Evolutionary conservation across 2,329 filamentous ascomycete species (phyloP), one percentile per base, ranked within the genome.

Genomic region (Verruconis gallopava): DNA sequence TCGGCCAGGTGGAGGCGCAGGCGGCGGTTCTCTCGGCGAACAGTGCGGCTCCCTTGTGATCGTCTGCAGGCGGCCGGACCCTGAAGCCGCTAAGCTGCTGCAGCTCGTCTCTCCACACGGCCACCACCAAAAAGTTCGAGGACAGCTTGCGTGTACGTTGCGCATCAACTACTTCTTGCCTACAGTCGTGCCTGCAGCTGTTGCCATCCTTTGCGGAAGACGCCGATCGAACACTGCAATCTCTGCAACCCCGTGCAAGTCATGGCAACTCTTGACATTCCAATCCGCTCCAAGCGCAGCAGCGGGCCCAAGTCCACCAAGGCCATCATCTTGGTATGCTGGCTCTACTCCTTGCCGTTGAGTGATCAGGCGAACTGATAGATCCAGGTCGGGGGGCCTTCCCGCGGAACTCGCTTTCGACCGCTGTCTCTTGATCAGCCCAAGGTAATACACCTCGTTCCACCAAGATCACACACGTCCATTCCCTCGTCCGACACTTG

Each of bases 351-450:
- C 41, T 41, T 37, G 11, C 48, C 51, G 43, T 30, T n/a, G n/a
- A 38, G 46, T 40, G 40, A 34, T 15, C n/a, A 30, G 28, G 15
- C 37, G 20, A 32, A 39, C 37, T 35, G n/a, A n/a, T n/a, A n/a
- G n/a, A n/a, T n/a, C n/a, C 48, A 95, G 88, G 89, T 96, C 57
- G 89, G 89, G 51, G 89, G 91, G 47, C 88, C 91, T 43, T 95
- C 88, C 45, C 77, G 91, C 72, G 91, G 91, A 60, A 98, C 91
- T 48, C 78, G 91, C 51, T 96, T 96, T 68, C 77, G 91, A 53
- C 91, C 91, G 54, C 73, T 98, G 52, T 94, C 86, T 43, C 81
- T 96, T 55, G 91, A 98, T 66, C 73, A 95, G 44, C 91, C 91
- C 53, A 96, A 96, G 78, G 85, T 89, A 64, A 22, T 34, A 30